These are phyloP conservation scores for Silene uniflora DNA, from an alignment of 148 eudicot species.

Conservation along the genomic window DNA sequence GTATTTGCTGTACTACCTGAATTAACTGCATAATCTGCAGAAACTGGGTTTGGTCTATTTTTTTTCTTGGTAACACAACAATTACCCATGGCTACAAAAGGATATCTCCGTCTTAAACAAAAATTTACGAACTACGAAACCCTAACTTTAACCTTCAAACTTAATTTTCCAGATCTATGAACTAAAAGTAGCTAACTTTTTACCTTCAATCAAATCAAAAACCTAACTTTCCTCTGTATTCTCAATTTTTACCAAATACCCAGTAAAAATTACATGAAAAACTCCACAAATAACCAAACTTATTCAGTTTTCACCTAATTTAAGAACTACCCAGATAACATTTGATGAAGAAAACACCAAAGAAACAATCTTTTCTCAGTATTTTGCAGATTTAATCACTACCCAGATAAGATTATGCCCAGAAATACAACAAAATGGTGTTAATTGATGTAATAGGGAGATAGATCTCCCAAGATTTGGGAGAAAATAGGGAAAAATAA, in stretches of 20 bases:
- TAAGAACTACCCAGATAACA: background rate
- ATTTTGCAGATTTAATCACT: slow-evolving; percentile 4
- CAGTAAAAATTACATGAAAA: background rate
- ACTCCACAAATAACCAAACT: background rate
- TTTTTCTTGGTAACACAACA: slow-evolving; percentile 46
- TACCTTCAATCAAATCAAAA: too few species aligned
- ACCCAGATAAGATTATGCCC: slow-evolving; percentile 6
- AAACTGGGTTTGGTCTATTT: slow-evolving; percentile 45
- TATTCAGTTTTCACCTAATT: slow-evolving; percentile 8
- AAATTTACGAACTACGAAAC: too few species aligned
- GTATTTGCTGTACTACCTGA: slow-evolving; percentile 28
- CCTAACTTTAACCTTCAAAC: background rate
- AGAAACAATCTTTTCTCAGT: background rate
- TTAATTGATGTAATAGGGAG: background rate
- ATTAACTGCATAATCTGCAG: slow-evolving; percentile 32
- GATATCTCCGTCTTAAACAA: too few species aligned
- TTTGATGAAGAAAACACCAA: background rate
- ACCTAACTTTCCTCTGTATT: too few species aligned
- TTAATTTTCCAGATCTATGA: background rate
- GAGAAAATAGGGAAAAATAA: background rate
- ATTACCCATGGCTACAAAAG: slow-evolving; percentile 53
- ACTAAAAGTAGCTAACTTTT: background rate
- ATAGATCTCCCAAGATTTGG: slow-evolving; percentile 28
- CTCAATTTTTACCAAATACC: too few species aligned
- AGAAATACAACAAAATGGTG: background rate